Conservation (phyloP, 1,284 basidiomycete species). For the Malassezia obtusa region DNA sequence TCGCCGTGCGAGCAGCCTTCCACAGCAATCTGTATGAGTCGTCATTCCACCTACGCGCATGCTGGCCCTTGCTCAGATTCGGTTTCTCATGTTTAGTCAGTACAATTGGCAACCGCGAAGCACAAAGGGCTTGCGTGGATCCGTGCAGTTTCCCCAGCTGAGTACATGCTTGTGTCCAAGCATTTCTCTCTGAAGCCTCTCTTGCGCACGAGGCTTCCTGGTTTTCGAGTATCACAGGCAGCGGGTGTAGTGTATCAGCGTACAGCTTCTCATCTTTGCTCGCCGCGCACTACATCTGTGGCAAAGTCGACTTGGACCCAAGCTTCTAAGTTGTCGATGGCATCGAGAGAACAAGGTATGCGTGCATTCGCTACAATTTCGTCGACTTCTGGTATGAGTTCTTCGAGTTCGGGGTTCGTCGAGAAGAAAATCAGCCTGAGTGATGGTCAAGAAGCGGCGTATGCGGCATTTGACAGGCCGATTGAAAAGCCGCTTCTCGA, state of each 20-base stretch:
- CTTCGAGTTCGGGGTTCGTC: neutral
- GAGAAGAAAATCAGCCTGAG: neutral
- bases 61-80: neutral
- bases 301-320: neutral
- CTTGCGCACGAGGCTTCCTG: neutral
- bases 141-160: neutral
- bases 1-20: conserved; percentile 86
- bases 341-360: neutral
- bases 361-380: too few species aligned
- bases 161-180: conserved; percentile 8
- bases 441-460: neutral
- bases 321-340: too few species aligned
- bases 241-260: too few species aligned
- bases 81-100: conserved; percentile 4
- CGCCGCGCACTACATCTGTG: neutral
- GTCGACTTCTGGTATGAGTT: too few species aligned
- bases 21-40: conserved; percentile 61
- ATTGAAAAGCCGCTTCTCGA: conserved; percentile 28
- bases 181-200: neutral
- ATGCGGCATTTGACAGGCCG: conserved; percentile 1
- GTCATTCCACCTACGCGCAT: neutral
- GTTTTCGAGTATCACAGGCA: neutral
- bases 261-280: too few species aligned
- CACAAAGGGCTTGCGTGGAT: conserved; percentile 2
- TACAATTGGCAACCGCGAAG: neutral